These are phyloP conservation scores for Funneliformis caledonium DNA, from an alignment of 371 early-diverging fungal species.

Conservation along the genomic window DNA sequence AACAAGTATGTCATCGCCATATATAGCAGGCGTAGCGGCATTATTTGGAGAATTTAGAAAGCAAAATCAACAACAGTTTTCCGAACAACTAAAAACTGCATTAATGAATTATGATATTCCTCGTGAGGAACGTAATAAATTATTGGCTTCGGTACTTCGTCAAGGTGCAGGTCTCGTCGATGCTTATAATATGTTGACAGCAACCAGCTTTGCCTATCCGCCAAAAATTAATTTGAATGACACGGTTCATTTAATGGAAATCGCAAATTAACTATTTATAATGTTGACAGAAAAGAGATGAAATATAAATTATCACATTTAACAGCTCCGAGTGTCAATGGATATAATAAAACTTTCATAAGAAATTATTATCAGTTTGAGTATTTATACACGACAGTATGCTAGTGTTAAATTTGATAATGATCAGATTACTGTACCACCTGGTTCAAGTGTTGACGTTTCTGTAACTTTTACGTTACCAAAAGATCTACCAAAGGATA, in stretches of 20 bases:
- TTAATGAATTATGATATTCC: constrained; percentile 28
- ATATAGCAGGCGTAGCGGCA: constrained; percentile 74
- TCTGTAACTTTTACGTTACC: constrained; percentile 51
- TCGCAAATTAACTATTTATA: constrained; percentile 61
- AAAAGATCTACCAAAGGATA: constrained; percentile 38
- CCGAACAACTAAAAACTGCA: constrained; percentile 40
- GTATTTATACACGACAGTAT: neutral
- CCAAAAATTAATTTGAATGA: constrained; percentile 71
- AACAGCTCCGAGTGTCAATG: constrained; percentile 54
- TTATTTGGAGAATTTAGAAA: constrained; percentile 43
- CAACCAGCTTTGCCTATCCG: constrained; percentile 62
- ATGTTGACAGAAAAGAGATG: constrained; percentile 57
- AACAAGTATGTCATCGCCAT: constrained; percentile 73
- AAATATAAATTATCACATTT: constrained; percentile 59
- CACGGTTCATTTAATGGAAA: constrained; percentile 46
- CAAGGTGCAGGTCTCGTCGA: constrained; percentile 82
- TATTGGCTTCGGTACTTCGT: constrained; percentile 47
- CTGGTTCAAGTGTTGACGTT: neutral
- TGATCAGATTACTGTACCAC: neutral
- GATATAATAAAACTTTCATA: constrained; percentile 41
- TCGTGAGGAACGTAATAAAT: constrained; percentile 23
- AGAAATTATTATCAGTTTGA: neutral
- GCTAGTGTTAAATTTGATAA: neutral
- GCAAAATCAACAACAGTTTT: neutral
- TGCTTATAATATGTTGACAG: constrained; percentile 58